phyloP scores from a whole-genome alignment of 2,329 filamentous ascomycete genomes.

The Pseudogymnoascus sp. region DNA sequence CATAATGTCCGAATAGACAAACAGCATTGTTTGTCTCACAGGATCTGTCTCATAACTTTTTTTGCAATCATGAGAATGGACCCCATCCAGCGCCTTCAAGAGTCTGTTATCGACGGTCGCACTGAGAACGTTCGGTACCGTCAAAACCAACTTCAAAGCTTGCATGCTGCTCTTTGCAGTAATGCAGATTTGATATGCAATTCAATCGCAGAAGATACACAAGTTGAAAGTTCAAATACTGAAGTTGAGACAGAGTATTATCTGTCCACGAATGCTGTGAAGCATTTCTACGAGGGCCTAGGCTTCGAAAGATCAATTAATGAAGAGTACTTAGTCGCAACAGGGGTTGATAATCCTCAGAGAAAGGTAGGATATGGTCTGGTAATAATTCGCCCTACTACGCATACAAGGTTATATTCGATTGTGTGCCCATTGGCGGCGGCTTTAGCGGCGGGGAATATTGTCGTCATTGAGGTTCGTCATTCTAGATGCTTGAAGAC shows the following conservation, averaged over 20 bases:
- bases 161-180: conserved; percentile 34
- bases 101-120: conserved; percentile 37
- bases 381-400: conserved; percentile 41
- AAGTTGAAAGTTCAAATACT: conserved; percentile 21
- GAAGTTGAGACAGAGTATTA: conserved; percentile 38
- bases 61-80: not conserved
- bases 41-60: not conserved
- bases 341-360: conserved; percentile 32
- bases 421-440: conserved; percentile 37
- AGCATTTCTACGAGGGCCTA: conserved; percentile 34
- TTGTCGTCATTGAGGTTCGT: conserved; percentile 41
- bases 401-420: conserved; percentile 42
- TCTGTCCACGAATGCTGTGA: conserved; percentile 33
- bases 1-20: not conserved
- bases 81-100: conserved; percentile 23
- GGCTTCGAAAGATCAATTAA: conserved; percentile 32
- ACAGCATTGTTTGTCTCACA: not conserved
- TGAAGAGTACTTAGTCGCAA: conserved; percentile 36
- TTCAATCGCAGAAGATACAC: conserved; percentile 34
- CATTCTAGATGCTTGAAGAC: not conserved
- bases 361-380: conserved; percentile 33
- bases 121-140: conserved; percentile 39
- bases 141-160: conserved; percentile 37
- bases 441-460: conserved; percentile 44
- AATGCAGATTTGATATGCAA: conserved; percentile 31